Evolutionary conservation across 331 rosid genomes (phyloP), one percentile per base, ranked within the genome.

Genomic region (Malus hybrid): DNA sequence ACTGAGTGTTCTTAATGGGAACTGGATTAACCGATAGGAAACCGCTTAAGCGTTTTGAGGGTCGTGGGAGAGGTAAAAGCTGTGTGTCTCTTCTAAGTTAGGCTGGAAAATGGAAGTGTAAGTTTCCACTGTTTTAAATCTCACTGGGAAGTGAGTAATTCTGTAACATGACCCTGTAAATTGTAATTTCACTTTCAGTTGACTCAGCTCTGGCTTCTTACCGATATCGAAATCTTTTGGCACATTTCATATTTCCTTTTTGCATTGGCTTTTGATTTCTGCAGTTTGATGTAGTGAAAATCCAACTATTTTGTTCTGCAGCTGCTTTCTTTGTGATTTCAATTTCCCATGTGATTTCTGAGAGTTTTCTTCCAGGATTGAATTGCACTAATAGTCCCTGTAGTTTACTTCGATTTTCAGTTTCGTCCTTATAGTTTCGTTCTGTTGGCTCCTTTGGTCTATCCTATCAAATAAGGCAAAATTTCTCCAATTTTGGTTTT

Each of bases 11-110:
- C 76, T 62, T 42, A 24, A 77, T 87, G 70, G 80, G 77, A 72
- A 59, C 74, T 81, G 75, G 83, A 18, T 83, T 89, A 86, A 89
- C 91, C 46, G 59, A 81, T 82, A 83, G 82, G 82, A 65, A 72
- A 76, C 65, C 32, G 28, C 78, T 60, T 76, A 65, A 83, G 80
- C 76, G 72, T 74, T 62, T 78, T 75, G 66, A 48, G 79, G 78
- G 76, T 44, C 20, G 44, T 59, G 70, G 80, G 83, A 74, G 78
- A 82, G 78, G 70, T 79, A 34, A 57, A 36, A 63, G 15, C 66
- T 60, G 70, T 64, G 76, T 33, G n/a, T 71, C n/a, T 54, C 29
- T 33, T 54, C 34, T 65, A 70, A 71, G 70, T 65, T 70, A 54
- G 77, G 70, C 77, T 73, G 86, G 83, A 82, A 82, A 50, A 78